Base-by-base conservation (phyloP, 768 basidiomycete genomes). In the Rhizopogon sp. region DNA sequence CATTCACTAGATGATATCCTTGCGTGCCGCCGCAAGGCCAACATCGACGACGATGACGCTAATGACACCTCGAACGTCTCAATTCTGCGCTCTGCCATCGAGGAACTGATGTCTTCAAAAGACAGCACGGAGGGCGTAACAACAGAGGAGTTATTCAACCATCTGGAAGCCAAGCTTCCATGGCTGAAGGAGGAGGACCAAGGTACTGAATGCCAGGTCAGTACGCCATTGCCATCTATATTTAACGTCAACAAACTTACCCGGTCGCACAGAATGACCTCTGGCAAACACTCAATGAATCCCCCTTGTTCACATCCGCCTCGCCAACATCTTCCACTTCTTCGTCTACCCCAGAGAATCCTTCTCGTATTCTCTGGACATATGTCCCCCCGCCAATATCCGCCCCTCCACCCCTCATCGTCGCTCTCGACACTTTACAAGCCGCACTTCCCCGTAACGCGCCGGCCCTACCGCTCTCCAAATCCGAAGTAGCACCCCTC, bases 11-110 rank as follows among this genome's bases (percentile, higher is more conserved):
- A 79, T 39, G 71, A 74, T 40, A 59, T 79, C 41, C 59, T 69
- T 11, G 64, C 62, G 4, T 60, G 57, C 11, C 60, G 55, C 35
- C 31, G 25, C 52, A 46, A 43, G 39, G 13, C 33, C 11, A 16
- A 51, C 11, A 33, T 49, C 4, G 54, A 52, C 3, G 47, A 35
- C 39, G 64, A 64, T 7, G 61, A 55, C 2, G 46, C 56, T 13
- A 55, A 58, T 41, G 69, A 68, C 8, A 65, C 86, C 6, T 77
- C 83, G 2, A 71, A 75, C 8, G 58, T 82, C 5, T 82, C 84
- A 1, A 68, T 89, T 6, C 72, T 90, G 39, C 81, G 88, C 8
- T 88, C 84, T 60, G 83, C 77, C 3, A 70, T 90, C 41, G 69
- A 74, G 31, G 84, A 84, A 45, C 72, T 76, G 55, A 67, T 61